Evolutionary conservation across 2,329 filamentous ascomycete genomes (phyloP).

Genomic region (Neonectria neomacrospora): DNA sequence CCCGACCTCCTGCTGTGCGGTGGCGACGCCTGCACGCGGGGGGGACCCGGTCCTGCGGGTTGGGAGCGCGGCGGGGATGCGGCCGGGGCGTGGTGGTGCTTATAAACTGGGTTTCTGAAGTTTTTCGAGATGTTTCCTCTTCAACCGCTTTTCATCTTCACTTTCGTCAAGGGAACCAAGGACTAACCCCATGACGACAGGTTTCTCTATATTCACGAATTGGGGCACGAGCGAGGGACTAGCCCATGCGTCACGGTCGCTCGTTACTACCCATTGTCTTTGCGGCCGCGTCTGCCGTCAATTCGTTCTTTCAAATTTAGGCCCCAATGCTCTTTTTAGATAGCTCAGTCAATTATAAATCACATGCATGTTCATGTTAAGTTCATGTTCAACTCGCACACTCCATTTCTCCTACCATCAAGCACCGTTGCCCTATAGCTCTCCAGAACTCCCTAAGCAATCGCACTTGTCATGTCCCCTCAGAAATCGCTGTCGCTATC

Average conservation of each 20-base stretch:
- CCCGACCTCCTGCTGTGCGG: conserved; percentile 46
- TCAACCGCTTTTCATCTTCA: conserved; percentile 18
- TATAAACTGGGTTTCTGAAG: conserved; percentile 60
- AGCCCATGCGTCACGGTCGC: neutral
- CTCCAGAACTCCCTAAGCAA: conserved; percentile 9
- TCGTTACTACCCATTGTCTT: conserved; percentile 12
- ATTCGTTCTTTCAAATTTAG: neutral
- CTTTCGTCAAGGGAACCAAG: conserved; percentile 1
- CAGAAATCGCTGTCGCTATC: conserved; percentile 48
- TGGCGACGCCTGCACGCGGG: conserved; percentile 46
- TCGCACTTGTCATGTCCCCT: conserved; percentile 1
- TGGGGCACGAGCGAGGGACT: neutral
- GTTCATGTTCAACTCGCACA: neutral
- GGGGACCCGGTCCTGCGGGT: conserved; percentile 32
- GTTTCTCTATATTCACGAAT: neutral
- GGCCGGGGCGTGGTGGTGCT: conserved; percentile 56
- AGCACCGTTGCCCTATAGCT: neutral
- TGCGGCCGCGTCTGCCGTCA: conserved; percentile 2
- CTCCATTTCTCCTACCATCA: neutral
- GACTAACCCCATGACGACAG: conserved; percentile 37
- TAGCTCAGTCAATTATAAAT: conserved; percentile 31
- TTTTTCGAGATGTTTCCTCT: conserved; percentile 43
- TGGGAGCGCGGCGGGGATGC: conserved; percentile 44
- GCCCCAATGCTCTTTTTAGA: conserved; percentile 18
- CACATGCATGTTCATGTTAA: conserved; percentile 9